Base-by-base conservation (phyloP, 768 basidiomycete genomes). In the Lactarius vividus region DNA sequence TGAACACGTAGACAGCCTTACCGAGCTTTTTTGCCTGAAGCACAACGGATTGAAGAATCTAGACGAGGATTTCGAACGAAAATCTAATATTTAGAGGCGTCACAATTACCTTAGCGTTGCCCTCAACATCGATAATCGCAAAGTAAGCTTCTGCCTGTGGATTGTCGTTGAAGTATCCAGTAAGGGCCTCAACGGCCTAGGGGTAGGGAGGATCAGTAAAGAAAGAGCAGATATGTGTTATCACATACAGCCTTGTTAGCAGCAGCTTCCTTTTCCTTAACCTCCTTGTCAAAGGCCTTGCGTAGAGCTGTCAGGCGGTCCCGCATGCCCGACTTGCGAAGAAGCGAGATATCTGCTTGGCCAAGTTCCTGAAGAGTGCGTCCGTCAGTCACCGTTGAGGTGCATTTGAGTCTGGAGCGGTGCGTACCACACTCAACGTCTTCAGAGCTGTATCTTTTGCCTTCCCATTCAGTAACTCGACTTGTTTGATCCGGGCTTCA, bases 361-460 rank as follows among this genome's bases (percentile, higher is more conserved):
- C 87, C 88, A 42, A 98, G 85, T 77, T 94, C 93, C 96, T 98
- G 71, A 28, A 58, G 26, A 16, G 39, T 18, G 53, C 11, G 31
- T 62, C 35, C 57, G n/a, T 61, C 58, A 29, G 31, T 35, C 13
- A 13, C 18, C 28, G 61, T 4, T 23, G 40, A 9, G 40, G 11
- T 23, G 37, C 6, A 4, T 2, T 9, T 61, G 2, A 37, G 64
- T 18, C n/a, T 65, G 3, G 59, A 52, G 4, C 33, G 44, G 6
- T 2, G 80, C 88, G 16, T 74, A 93, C 94, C 54, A 91, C 82
- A 64, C 82, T 84, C 70, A 90, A 87, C 15, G 87, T 80, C 79
- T 97, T 98, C 72, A 98, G 80, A 16, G 84, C 91, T n/a, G 84
- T 76, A 71, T 98, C 97, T 78, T 96, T 96, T 64, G 88, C 89